Conservation (phyloP, 768 basidiomycete genomes). For the Aureoboletus auriporus region DNA sequence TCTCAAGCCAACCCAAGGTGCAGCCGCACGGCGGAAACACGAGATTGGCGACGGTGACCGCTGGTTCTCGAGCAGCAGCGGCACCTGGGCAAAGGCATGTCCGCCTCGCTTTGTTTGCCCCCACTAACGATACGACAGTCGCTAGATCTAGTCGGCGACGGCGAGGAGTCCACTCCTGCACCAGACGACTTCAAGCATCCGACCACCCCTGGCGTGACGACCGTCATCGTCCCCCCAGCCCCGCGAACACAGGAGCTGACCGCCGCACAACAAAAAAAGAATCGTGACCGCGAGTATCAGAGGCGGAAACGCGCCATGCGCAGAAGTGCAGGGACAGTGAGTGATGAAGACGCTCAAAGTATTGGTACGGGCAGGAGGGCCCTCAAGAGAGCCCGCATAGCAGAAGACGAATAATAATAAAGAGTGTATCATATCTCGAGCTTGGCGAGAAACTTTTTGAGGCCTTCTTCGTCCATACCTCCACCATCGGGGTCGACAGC, state of each 20-base stretch:
- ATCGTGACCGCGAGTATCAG: slow-evolving; percentile 79
- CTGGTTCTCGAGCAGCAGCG: slow-evolving; percentile 78
- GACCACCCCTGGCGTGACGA: slow-evolving; percentile 69
- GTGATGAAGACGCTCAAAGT: slow-evolving; percentile 63
- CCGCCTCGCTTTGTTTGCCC: neutral
- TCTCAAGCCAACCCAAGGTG: slow-evolving; percentile 65
- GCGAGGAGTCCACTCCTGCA: slow-evolving; percentile 56
- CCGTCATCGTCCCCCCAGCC: slow-evolving; percentile 74
- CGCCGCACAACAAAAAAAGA: slow-evolving; percentile 71
- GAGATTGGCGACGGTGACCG: slow-evolving; percentile 77
- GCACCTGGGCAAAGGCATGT: slow-evolving; percentile 68
- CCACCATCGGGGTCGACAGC: slow-evolving; percentile 73
- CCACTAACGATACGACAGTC: slow-evolving; percentile 44
- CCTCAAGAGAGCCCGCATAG: slow-evolving; percentile 64
- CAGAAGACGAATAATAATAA: slow-evolving; percentile 55
- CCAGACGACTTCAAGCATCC: slow-evolving; percentile 64
- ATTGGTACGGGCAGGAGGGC: slow-evolving; percentile 50
- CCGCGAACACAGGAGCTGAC: slow-evolving; percentile 63
- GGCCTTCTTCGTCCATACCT: slow-evolving; percentile 49
- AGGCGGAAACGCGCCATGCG: slow-evolving; percentile 66
- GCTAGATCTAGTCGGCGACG: slow-evolving; percentile 69
- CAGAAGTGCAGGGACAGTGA: slow-evolving; percentile 61
- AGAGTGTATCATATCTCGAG: slow-evolving; percentile 35
- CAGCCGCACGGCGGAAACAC: slow-evolving; percentile 54
- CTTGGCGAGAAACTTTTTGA: slow-evolving; percentile 50